Percentiles rank a stretch among this genome's conserved stretches.
These are phyloP conservation scores for Hypoxylon sp. DNA, from an alignment of 2,329 filamentous ascomycete species.

Conservation along the genomic window DNA sequence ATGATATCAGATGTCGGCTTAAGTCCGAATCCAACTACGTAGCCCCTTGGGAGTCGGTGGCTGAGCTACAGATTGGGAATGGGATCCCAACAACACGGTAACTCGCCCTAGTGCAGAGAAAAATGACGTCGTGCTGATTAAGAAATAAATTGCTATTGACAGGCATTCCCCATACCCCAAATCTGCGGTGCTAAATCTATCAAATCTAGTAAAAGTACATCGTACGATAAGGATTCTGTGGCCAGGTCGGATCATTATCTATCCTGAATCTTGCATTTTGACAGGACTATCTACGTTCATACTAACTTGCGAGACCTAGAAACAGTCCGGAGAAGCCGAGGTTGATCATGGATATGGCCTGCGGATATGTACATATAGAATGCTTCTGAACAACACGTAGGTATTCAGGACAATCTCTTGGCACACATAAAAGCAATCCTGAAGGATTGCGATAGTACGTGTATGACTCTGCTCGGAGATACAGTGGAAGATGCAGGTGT, in stretches of 20 bases:
- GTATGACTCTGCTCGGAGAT: constrained; percentile 38
- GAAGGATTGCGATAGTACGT: constrained; percentile 26
- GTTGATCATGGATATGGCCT: not conserved
- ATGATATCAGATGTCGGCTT: constrained; percentile 33
- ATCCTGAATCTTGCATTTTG: not conserved
- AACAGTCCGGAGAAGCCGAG: constrained; percentile 2
- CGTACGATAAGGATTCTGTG: constrained; percentile 21
- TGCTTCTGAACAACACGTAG: constrained; percentile 19
- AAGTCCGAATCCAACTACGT: constrained; percentile 2
- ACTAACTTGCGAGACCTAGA: constrained; percentile 1
- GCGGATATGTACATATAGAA: constrained; percentile 2
- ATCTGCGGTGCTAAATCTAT: constrained; percentile 17
- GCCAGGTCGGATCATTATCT: constrained; percentile 9
- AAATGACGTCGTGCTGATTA: constrained; percentile 41
- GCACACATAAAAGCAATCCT: constrained; percentile 27
- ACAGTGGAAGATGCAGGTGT: constrained; percentile 14
- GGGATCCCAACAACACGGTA: constrained; percentile 38
- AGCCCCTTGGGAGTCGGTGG: constrained; percentile 14
- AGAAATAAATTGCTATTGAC: constrained; percentile 25
- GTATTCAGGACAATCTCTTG: constrained; percentile 31
- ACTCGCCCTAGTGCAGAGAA: constrained; percentile 19
- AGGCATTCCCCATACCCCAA: constrained; percentile 43
- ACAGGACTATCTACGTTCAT: not conserved
- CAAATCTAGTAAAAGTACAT: constrained; percentile 13
- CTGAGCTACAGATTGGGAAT: constrained; percentile 19